Conservation (phyloP, 2,329 filamentous ascomycete genomes). For the Scytalidium sp. region DNA sequence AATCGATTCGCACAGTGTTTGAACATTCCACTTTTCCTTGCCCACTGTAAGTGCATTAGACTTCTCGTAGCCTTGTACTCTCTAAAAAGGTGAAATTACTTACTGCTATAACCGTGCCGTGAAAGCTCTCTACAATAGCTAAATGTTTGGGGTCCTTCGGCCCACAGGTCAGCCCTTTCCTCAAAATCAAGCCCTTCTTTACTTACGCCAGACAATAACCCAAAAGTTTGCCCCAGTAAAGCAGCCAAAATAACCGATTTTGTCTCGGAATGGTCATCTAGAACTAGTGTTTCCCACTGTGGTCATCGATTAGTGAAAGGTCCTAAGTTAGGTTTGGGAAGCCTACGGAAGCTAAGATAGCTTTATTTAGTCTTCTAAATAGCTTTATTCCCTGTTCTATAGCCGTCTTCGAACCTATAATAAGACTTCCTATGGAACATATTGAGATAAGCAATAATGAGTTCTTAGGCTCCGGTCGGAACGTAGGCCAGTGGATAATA, state of each 20-base stretch:
- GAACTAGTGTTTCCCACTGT: constrained; percentile 8
- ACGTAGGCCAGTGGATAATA: constrained; percentile 13
- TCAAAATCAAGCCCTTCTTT: background rate
- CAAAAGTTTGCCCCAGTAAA: constrained; percentile 13
- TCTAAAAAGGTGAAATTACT: constrained; percentile 2
- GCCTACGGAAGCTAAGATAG: constrained; percentile 9
- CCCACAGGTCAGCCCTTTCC: background rate
- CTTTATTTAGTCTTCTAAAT: constrained; percentile 13
- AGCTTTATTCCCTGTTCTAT: constrained; percentile 8
- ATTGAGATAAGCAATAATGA: constrained; percentile 13
- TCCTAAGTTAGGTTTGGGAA: too few species aligned
- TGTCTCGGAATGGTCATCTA: background rate
- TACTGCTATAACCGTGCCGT: constrained; percentile 13
- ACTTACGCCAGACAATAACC: constrained; percentile 11
- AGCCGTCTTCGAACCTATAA: constrained; percentile 7
- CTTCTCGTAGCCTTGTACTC: too few species aligned
- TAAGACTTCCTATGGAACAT: constrained; percentile 12
- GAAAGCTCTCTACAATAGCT: constrained; percentile 9
- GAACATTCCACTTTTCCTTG: constrained; percentile 3
- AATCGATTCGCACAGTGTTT: too few species aligned
- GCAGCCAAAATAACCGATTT: constrained; percentile 9
- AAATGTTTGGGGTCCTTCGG: constrained; percentile 10
- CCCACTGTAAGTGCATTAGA: constrained; percentile 4
- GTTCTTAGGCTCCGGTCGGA: constrained; percentile 9
- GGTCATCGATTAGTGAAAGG: too few species aligned